phyloP scores from a whole-genome alignment of 192 early-diverging fungal species.

The Helicostylum pulchrum region DNA sequence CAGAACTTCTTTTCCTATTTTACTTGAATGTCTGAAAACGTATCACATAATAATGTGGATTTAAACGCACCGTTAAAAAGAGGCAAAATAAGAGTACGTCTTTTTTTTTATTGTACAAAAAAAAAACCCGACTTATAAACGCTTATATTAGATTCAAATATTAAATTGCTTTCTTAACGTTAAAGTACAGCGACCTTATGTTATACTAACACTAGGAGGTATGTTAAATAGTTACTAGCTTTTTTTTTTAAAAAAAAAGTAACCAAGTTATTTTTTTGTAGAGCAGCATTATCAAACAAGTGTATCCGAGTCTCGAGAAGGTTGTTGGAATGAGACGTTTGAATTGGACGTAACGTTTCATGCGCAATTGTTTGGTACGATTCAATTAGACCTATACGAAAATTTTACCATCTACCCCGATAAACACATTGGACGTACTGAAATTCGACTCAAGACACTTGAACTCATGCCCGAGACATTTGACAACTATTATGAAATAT shows the following conservation, averaged over 20 bases:
- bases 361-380: constrained; percentile 70
- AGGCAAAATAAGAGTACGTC: not conserved
- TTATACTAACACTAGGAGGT: constrained; percentile 60
- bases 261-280: constrained; percentile 5
- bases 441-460: constrained; percentile 59
- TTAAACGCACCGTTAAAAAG: not conserved
- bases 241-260: not conserved
- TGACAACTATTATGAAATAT: constrained; percentile 72
- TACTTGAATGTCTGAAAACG: not conserved
- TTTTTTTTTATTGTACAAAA: not conserved
- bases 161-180: constrained; percentile 56
- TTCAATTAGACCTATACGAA: constrained; percentile 69
- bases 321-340: constrained; percentile 72
- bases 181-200: constrained; percentile 59
- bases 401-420: constrained; percentile 59
- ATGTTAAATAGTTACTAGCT: constrained; percentile 1
- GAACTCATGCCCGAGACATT: constrained; percentile 66
- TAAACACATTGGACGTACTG: constrained; percentile 62
- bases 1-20: not conserved
- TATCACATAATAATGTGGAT: constrained; percentile 2
- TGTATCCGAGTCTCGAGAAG: constrained; percentile 48
- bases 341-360: constrained; percentile 68
- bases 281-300: constrained; percentile 67
- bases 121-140: not conserved
- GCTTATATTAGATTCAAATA: constrained; percentile 50